A percentile compares a stretch with the other conserved stretches of the same genome.
Conservation (phyloP, 129 eudicot species). For the Glebionis coronaria region DNA sequence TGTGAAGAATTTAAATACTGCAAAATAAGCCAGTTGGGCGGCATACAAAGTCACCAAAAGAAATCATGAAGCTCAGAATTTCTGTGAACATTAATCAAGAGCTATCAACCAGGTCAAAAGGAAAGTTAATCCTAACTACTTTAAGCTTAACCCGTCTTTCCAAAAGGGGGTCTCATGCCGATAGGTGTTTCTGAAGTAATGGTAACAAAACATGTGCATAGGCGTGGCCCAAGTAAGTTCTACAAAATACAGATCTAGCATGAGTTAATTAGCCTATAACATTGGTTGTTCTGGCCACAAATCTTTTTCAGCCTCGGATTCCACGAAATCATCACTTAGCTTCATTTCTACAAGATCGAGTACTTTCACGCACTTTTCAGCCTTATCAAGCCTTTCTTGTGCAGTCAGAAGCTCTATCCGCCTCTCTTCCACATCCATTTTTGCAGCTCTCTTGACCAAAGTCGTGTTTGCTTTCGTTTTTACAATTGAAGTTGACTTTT, state of each 20-base stretch:
- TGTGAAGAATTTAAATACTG: no score
- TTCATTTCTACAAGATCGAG: slow-evolving; percentile 26
- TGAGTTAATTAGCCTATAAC: background rate
- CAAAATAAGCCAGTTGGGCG: no score
- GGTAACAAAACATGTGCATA: background rate
- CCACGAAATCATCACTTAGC: slow-evolving; percentile 9
- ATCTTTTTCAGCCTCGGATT: slow-evolving; percentile 16
- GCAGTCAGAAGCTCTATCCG: slow-evolving; percentile 21
- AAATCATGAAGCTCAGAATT: no score
- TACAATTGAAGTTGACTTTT: no score
- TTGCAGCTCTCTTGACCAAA: slow-evolving; percentile 25
- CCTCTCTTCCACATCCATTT: slow-evolving; percentile 28
- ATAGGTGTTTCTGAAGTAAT: background rate
- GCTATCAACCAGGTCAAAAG: no score
- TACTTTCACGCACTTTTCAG: slow-evolving; percentile 27
- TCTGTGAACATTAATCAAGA: no score
- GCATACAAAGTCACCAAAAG: no score
- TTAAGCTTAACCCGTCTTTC: background rate
- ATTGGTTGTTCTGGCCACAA: slow-evolving; percentile 8
- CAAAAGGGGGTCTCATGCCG: background rate
- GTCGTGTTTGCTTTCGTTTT: background rate
- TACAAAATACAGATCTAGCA: background rate
- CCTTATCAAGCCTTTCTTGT: slow-evolving; percentile 15
- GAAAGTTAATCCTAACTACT: no score
- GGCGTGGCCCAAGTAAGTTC: background rate